Base-by-base conservation (phyloP, 2,329 filamentous ascomycete genomes). In the Fusarium sp. region DNA sequence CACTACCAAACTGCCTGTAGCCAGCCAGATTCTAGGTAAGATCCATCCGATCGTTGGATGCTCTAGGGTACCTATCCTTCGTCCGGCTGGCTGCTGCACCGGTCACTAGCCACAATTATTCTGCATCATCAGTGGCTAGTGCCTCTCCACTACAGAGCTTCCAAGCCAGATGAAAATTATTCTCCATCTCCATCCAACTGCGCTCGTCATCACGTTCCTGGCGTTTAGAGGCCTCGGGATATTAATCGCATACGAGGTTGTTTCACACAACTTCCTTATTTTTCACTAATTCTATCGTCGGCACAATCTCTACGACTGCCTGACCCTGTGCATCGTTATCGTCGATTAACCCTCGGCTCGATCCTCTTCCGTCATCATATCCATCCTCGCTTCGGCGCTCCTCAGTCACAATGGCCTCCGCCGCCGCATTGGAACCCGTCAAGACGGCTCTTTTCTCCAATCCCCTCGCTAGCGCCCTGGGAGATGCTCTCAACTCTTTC, bases 401-500 rank as follows among this genome's bases (percentile, higher is more conserved):
- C 66, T 71, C 69, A 69, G 54, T 77, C 79, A 82, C 76, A 76
- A 88, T 89, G 86, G 83, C 85, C 67, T 81, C 85, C 74, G 80
- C 84, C 74, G 58, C 74, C 49, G 77, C 79, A 75, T 73, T 86
- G 82, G 81, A 85, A 86, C 73, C 83, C 89, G 75, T 83, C 69
- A 78, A 78, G 71, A 88, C 89, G 76, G 88, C 93, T 74, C 79
- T 97, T 72, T 85, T 88, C 76, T 87, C 90, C 77, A 97, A 97
- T 81, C 88, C 92, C 64, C 81, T 96, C 76, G 84, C 89, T 58
- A 84, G 85, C 71, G 85, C 88, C 71, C 78, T 97, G 74, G 87
- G 89, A 81, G 92, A 97, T 86, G 90, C 89, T 81, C 91, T 96
- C 83, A 88, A 86, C 76, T 88, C 90, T 56, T 97, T 98, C 80